Base-by-base conservation (phyloP, 2,329 filamentous ascomycete genomes). In the Cyphellophora attinorum region DNA sequence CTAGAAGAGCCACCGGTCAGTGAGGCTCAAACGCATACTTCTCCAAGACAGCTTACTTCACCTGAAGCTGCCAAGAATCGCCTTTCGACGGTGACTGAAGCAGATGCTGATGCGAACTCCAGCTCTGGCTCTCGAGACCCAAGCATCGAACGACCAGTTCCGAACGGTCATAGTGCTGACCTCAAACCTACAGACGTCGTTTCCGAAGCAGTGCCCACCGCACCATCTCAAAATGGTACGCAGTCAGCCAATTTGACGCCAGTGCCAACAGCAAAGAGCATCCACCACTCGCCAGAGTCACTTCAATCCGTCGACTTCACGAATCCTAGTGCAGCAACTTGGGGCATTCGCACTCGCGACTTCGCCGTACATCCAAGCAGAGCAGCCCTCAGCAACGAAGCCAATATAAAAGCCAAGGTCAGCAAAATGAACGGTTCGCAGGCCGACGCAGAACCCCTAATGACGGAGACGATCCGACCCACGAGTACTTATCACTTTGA, bases 291-390 rank as follows among this genome's bases (percentile, higher is more conserved):
- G 12, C 21, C 34, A 6, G 33, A 37, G 11, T 39, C 17, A 16
- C 28, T 37, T 11, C 33, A 38, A 15, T 33, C 40, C 11, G 17
- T 31, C 16, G 38, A 34, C 14, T 19, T 32, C 25, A 35, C 28
- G 13, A 35, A 39, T 31, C 16, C 39, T n/a, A 37, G 31, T 31
- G 23, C 17, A 17, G 11, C 29, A 13, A n/a, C n/a, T n/a, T 39
- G 30, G 14, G 42, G 42, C 10, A 38, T 49, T 18, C 42, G 21
- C 12, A 33, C 42, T 4, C 35, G 46, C 27, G 46, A 49, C 33
- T 49, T 49, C 33, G 44, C 44, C 10, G 33, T 25, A 16, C 19
- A 33, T 14, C 36, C 40, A 15, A 31, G 31, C 32, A 46, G 23
- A 34, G 31, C 11, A 25, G 18, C 6, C 11, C 14, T 14, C 15